Evolutionary conservation across 305 asterid genomes (phyloP).

Genomic region (Coffea humblotiana): DNA sequence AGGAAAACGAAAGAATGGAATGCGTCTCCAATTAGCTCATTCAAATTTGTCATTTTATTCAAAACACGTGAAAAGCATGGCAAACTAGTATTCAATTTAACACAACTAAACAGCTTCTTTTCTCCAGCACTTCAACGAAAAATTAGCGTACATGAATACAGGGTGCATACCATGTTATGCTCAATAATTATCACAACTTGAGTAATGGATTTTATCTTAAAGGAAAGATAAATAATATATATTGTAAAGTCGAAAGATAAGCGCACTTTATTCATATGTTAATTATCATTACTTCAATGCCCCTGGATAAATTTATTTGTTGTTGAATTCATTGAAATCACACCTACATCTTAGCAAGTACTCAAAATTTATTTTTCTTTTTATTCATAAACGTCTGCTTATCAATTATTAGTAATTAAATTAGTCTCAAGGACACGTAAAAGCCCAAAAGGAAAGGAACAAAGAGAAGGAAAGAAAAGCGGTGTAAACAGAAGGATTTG

Average conservation of each 20-base stretch:
- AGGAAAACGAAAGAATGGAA: neutral
- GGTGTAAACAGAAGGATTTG: neutral
- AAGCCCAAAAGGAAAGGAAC: too few relatives aligned
- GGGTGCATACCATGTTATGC: neutral
- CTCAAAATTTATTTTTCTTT: neutral
- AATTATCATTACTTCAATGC: too few relatives aligned
- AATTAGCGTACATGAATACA: neutral
- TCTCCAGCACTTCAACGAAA: neutral
- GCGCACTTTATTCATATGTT: too few relatives aligned
- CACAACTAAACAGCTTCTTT: neutral
- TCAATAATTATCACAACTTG: neutral
- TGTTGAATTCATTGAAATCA: neutral
- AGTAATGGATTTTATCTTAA: too few relatives aligned
- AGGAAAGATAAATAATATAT: too few relatives aligned
- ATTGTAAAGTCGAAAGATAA: too few relatives aligned
- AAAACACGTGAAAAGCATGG: neutral
- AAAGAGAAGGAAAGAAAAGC: neutral
- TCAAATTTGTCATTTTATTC: neutral
- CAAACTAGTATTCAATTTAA: slow-evolving; percentile 1
- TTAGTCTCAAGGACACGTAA: neutral
- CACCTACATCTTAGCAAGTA: neutral
- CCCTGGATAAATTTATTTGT: neutral
- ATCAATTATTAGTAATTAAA: too few relatives aligned
- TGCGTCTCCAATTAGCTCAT: neutral
- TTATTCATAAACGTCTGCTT: neutral